A percentile compares a stretch with the other conserved stretches of the same genome.
Evolutionary conservation across 495 filamentous ascomycete species (phyloP).

Genomic region (Peziza echinospora): DNA sequence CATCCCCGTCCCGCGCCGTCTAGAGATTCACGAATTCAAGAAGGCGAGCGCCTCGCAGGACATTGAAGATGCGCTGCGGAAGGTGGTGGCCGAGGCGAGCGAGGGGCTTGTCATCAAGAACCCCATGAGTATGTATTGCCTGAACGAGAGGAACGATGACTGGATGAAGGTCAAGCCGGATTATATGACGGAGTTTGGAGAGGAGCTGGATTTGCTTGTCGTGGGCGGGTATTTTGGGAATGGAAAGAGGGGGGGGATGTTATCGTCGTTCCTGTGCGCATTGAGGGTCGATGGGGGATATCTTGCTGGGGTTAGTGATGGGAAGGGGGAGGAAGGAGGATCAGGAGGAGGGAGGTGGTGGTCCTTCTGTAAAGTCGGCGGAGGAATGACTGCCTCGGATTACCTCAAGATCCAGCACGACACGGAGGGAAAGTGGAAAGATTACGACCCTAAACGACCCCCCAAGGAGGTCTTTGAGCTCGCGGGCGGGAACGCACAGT

Average conservation of each 20-base stretch:
- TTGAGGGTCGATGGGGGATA: conserved; percentile 52
- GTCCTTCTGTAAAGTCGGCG: conserved; percentile 91
- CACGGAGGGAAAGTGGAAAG: conserved; percentile 77
- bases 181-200: conserved; percentile 94
- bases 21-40: conserved; percentile 64
- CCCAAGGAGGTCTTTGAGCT: conserved; percentile 65
- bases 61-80: conserved; percentile 56
- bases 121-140: conserved; percentile 59
- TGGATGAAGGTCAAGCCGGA: conserved; percentile 99
- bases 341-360: conserved; percentile 46
- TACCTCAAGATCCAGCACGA: conserved; percentile 60
- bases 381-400: conserved; percentile 69
- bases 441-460: conserved; percentile 62
- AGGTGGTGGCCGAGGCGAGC: conserved; percentile 66
- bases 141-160: conserved; percentile 84
- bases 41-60: conserved; percentile 42
- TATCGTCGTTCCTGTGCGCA: conserved; percentile 77
- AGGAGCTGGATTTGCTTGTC: conserved; percentile 71
- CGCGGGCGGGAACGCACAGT: conserved; percentile 45
- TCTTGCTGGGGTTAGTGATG: conserved; percentile 12
- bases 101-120: conserved; percentile 93
- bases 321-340: conserved; percentile 18
- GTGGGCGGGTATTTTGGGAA: conserved; percentile 87
- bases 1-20: conserved; percentile 40
- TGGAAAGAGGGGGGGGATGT: conserved; percentile 56